Conservation (phyloP, 163 green algal genomes). For the Chlorella variabilis region DNA sequence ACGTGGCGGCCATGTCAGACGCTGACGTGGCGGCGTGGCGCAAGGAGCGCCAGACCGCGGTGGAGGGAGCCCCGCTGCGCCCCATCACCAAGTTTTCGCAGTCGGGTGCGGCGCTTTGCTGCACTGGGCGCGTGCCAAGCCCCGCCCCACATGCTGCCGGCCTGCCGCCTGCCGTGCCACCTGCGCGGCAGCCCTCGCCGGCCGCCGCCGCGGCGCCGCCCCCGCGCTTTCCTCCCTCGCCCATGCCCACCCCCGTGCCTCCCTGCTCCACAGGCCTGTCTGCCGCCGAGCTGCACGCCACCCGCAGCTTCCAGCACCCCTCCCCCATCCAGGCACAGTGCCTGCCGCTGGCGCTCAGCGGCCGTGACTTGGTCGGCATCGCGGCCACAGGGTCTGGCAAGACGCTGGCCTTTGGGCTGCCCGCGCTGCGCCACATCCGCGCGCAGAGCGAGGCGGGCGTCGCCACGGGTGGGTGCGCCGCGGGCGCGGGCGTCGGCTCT, state of each 20-base stretch:
- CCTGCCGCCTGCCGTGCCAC: neutral
- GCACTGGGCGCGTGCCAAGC: neutral
- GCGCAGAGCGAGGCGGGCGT: slow-evolving; percentile 53
- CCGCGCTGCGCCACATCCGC: slow-evolving; percentile 76
- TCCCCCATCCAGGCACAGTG: slow-evolving; percentile 93
- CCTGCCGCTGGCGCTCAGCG: slow-evolving; percentile 90
- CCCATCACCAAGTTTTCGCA: slow-evolving; percentile 79
- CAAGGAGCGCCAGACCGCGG: slow-evolving; percentile 61
- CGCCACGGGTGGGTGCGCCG: slow-evolving; percentile 30
- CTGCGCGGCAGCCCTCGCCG: neutral
- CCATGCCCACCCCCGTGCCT: neutral
- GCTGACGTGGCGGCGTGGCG: slow-evolving; percentile 58
- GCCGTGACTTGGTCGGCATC: slow-evolving; percentile 83
- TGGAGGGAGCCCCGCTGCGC: slow-evolving; percentile 65
- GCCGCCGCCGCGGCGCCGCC: too few relatives aligned
- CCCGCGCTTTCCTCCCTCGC: neutral
- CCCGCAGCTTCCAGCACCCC: slow-evolving; percentile 79
- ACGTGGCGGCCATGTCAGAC: slow-evolving; percentile 45
- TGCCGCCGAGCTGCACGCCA: slow-evolving; percentile 71
- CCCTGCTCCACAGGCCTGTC: slow-evolving; percentile 61
- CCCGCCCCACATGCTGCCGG: neutral
- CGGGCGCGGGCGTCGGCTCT: too few relatives aligned
- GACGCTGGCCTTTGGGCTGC: slow-evolving; percentile 86
- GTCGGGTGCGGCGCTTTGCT: slow-evolving; percentile 47
- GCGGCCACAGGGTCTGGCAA: slow-evolving; percentile 85